A percentile compares a stretch with the other conserved stretches of the same genome.
Conservation (phyloP, 148 eudicot species). For the Chenopodium berlandieri region DNA sequence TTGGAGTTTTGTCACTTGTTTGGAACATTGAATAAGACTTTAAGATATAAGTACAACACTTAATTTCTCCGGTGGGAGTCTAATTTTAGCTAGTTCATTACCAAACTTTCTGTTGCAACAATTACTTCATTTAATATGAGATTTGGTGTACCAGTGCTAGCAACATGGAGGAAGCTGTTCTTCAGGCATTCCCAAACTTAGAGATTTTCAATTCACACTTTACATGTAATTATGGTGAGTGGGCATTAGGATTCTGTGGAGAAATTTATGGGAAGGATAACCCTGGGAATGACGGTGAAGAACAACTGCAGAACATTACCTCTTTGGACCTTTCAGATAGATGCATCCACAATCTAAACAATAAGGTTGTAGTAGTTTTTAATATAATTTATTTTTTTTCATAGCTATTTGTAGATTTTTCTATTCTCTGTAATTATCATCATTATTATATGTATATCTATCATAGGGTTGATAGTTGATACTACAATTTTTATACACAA, state of each 20-base stretch:
- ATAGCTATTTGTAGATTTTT: neutral
- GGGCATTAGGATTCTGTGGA: constrained; percentile 98
- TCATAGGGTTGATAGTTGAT: neutral
- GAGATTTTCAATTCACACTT: constrained; percentile 81
- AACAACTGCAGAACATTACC: constrained; percentile 45
- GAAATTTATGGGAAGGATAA: constrained; percentile 71
- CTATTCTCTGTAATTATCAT: too few species aligned
- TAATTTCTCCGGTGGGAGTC: neutral
- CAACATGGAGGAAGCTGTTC: constrained; percentile 44
- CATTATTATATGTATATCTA: neutral
- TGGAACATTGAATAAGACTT: too few species aligned
- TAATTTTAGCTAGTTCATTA: neutral
- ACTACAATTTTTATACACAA: neutral
- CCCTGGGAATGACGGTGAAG: constrained; percentile 47
- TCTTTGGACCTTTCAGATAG: constrained; percentile 86
- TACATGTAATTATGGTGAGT: constrained; percentile 69
- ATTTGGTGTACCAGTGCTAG: constrained; percentile 46
- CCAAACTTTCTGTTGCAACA: neutral
- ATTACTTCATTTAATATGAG: constrained; percentile 20
- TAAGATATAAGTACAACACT: neutral
- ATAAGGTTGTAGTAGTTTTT: constrained; percentile 49
- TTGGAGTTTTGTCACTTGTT: too few species aligned
- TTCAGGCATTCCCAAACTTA: constrained; percentile 56
- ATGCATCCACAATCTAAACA: constrained; percentile 57
- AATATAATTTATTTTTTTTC: neutral